Evolutionary conservation across 495 filamentous ascomycete species (phyloP).

Genomic region (Extremus antarcticus): DNA sequence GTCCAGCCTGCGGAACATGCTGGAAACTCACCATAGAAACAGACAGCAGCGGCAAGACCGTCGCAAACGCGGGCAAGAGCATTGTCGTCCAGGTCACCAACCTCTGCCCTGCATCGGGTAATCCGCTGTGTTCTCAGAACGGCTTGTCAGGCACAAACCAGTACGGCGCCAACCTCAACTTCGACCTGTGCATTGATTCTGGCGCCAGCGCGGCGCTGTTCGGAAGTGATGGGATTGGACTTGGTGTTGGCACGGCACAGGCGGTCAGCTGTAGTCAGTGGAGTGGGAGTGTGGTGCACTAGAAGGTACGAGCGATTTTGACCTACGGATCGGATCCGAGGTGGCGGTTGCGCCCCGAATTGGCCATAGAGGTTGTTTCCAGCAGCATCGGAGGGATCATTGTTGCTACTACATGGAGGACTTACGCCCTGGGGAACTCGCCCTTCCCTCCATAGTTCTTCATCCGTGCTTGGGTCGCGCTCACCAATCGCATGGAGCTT

Average conservation of each 20-base stretch:
- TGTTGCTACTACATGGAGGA: too few species aligned
- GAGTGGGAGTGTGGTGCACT: slow-evolving; percentile 10
- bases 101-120: slow-evolving; percentile 14
- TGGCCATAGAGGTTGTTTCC: too few species aligned
- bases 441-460: too few species aligned
- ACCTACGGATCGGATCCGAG: too few species aligned
- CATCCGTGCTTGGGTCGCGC: too few species aligned
- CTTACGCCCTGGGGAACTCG: too few species aligned
- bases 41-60: slow-evolving; percentile 16
- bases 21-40: slow-evolving; percentile 24
- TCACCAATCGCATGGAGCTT: too few species aligned
- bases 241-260: slow-evolving; percentile 24
- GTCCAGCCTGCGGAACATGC: slow-evolving; percentile 30
- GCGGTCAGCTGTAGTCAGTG: slow-evolving; percentile 21
- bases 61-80: slow-evolving; percentile 32
- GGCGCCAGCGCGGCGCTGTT: slow-evolving; percentile 30
- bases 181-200: slow-evolving; percentile 32
- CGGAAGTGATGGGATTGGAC: slow-evolving; percentile 21
- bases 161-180: slow-evolving; percentile 31
- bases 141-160: slow-evolving; percentile 23
- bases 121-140: slow-evolving; percentile 27
- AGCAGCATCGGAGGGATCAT: too few species aligned
- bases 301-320: background rate
- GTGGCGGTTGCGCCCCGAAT: too few species aligned
- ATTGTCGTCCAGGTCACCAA: slow-evolving; percentile 28